A percentile compares a stretch with the other conserved stretches of the same genome.
These are phyloP conservation scores for Mycena venus DNA, from an alignment of 768 basidiomycete species.

Conservation along the genomic window DNA sequence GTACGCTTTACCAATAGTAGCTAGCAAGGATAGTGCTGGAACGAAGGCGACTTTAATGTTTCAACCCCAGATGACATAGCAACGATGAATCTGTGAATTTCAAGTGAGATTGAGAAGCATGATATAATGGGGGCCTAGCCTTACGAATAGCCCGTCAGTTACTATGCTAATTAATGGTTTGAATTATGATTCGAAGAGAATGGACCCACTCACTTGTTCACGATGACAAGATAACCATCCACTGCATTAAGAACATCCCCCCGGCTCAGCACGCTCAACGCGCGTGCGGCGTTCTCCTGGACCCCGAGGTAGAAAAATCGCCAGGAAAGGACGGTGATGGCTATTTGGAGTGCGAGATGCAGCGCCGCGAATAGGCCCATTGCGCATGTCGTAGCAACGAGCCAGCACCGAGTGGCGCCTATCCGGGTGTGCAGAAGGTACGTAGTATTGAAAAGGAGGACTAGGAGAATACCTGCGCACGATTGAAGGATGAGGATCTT, in stretches of 20 bases:
- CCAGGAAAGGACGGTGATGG: too few species aligned
- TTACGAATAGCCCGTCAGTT: background rate
- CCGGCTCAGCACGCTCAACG: background rate
- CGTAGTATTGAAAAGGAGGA: background rate
- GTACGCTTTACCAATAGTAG: background rate
- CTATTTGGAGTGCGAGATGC: too few species aligned
- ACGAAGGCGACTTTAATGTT: background rate
- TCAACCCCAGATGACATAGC: background rate
- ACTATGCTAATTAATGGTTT: background rate
- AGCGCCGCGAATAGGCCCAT: too few species aligned
- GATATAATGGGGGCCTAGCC: background rate
- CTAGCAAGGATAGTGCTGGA: background rate
- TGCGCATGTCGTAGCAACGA: too few species aligned
- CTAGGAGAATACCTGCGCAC: background rate
- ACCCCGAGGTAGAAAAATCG: too few species aligned
- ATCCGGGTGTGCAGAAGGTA: too few species aligned
- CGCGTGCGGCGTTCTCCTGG: too few species aligned
- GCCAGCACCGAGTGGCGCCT: too few species aligned
- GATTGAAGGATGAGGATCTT: background rate
- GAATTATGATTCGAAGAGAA: background rate
- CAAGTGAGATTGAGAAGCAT: background rate
- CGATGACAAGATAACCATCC: background rate
- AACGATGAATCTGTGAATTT: background rate
- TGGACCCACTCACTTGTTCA: background rate
- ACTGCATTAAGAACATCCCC: background rate